A percentile compares a stretch with the other conserved stretches of the same genome.
These are phyloP conservation scores for Pseudogymnoascus sp. DNA, from an alignment of 2,329 filamentous ascomycete species.

Conservation along the genomic window DNA sequence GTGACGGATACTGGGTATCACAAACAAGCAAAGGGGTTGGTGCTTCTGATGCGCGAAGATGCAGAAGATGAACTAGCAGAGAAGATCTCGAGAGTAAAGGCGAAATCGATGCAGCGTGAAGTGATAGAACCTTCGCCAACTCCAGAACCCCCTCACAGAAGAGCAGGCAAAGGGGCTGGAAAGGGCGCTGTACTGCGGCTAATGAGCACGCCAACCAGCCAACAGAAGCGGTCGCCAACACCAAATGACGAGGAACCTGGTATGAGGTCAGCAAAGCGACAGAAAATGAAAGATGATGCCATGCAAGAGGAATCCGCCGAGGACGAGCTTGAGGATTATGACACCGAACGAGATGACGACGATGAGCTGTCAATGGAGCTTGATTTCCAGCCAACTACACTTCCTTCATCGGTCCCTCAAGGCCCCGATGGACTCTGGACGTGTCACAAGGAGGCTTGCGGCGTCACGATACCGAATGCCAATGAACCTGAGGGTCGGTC, in stretches of 20 bases:
- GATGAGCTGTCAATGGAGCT: constrained; percentile 11
- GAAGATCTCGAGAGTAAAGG: not conserved
- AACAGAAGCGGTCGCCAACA: not conserved
- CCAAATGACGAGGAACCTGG: constrained; percentile 4
- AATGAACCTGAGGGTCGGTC: constrained; percentile 45
- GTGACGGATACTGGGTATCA: not conserved
- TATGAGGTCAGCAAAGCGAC: not conserved
- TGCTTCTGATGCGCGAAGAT: not conserved
- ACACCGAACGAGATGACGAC: not conserved
- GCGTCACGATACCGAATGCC: constrained; percentile 55
- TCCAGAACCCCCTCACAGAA: not conserved
- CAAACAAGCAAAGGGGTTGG: not conserved
- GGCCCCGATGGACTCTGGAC: constrained; percentile 58
- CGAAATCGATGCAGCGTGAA: not conserved
- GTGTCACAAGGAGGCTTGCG: constrained; percentile 57
- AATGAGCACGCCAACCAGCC: not conserved
- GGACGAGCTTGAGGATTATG: not conserved
- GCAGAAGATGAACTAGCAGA: not conserved
- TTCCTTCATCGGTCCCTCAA: constrained; percentile 41
- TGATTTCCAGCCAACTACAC: constrained; percentile 26
- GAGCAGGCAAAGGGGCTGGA: not conserved
- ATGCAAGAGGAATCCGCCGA: not conserved
- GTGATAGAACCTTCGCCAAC: not conserved
- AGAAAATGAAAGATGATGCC: not conserved
- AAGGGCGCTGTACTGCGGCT: not conserved